These are phyloP conservation scores for Telfairia occidentalis DNA, from an alignment of 331 rosid genomes.

Conservation along the genomic window DNA sequence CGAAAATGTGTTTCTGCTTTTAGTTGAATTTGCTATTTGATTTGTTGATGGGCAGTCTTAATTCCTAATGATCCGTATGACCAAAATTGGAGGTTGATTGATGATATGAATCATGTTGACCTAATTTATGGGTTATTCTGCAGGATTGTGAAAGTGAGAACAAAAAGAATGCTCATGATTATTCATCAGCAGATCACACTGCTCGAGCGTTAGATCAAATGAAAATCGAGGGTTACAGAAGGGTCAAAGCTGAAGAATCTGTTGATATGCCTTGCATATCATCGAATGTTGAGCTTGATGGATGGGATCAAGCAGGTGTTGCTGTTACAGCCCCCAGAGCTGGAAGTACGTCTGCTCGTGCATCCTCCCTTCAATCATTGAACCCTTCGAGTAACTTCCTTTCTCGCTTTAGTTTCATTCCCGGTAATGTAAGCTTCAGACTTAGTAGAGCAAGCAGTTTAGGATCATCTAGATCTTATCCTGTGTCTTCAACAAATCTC, in stretches of 20 bases:
- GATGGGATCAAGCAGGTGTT: slow-evolving; percentile 39
- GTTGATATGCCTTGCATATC: slow-evolving; percentile 40
- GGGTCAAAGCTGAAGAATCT: slow-evolving; percentile 36
- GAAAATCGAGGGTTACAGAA: slow-evolving; percentile 42
- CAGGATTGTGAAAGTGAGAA: slow-evolving; percentile 53
- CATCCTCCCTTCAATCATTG: slow-evolving; percentile 43
- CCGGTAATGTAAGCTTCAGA: slow-evolving; percentile 76
- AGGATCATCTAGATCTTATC: slow-evolving; percentile 71
- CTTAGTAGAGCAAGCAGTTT: slow-evolving; percentile 78
- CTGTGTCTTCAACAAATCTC: slow-evolving; percentile 50
- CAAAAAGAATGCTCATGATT: slow-evolving; percentile 36
- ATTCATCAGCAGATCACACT: slow-evolving; percentile 26
- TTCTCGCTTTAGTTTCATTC: slow-evolving; percentile 78
- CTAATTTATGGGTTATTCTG: slow-evolving; percentile 18
- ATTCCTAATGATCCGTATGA: background rate
- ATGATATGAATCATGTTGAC: slow-evolving; percentile 16
- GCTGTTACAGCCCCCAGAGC: slow-evolving; percentile 31
- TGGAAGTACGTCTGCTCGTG: slow-evolving; percentile 42
- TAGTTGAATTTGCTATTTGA: background rate
- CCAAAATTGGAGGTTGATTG: slow-evolving; percentile 11
- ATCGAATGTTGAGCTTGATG: slow-evolving; percentile 37
- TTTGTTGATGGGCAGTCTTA: background rate
- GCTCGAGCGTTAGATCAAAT: slow-evolving; percentile 31
- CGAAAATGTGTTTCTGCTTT: background rate
- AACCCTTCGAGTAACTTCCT: slow-evolving; percentile 64